Conservation (phyloP, 495 filamentous ascomycete genomes). For the Trichoderma parareesei region DNA sequence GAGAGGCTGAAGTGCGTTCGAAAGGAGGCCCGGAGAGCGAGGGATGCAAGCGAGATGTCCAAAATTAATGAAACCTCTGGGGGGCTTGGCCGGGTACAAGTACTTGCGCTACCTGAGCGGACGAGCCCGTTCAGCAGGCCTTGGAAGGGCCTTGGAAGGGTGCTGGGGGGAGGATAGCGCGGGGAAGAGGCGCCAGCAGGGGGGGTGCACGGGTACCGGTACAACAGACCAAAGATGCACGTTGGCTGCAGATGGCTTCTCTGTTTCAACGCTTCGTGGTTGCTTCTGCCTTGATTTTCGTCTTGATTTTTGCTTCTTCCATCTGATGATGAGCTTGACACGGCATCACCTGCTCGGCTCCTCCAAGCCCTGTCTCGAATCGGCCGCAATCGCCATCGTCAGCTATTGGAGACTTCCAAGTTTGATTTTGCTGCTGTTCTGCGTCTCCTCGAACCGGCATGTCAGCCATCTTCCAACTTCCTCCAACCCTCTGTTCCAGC, state of each 20-base stretch:
- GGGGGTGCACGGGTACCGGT: background rate
- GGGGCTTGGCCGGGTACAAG: background rate
- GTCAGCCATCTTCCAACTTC: no score
- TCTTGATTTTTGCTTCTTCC: no score
- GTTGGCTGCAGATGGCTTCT: no score
- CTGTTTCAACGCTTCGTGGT: no score
- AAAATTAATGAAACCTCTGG: background rate
- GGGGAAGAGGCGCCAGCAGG: background rate
- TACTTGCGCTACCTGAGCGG: background rate
- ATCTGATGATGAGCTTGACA: no score
- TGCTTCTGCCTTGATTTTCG: no score
- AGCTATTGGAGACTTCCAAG: background rate
- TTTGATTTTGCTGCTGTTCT: background rate
- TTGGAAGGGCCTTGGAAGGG: background rate
- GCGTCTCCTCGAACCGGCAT: no score
- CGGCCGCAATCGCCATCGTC: background rate
- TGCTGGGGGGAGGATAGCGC: background rate
- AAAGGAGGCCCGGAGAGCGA: background rate
- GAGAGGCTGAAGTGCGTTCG: background rate
- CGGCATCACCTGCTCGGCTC: background rate
- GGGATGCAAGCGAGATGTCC: slow-evolving; percentile 4
- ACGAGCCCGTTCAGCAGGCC: background rate
- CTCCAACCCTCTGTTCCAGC: no score
- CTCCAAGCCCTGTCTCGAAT: background rate
- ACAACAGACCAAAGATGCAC: background rate